These are phyloP conservation scores for Penicillium glabrum DNA, from an alignment of 2,329 filamentous ascomycete genomes.

Conservation along the genomic window DNA sequence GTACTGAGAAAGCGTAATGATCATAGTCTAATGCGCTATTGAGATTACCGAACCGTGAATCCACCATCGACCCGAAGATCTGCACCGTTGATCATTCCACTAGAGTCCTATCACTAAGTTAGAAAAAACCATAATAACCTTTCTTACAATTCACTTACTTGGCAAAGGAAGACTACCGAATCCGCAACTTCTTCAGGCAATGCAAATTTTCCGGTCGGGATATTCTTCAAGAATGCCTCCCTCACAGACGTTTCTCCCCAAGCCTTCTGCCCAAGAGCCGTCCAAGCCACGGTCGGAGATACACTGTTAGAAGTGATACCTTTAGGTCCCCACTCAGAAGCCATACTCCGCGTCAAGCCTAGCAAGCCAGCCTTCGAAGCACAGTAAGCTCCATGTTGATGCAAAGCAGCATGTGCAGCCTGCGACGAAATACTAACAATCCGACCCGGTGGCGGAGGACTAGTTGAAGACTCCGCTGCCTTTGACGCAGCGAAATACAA, in stretches of 20 bases:
- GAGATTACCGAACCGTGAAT: slow-evolving; percentile 33
- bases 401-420: slow-evolving; percentile 48
- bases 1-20: not conserved
- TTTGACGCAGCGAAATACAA: slow-evolving; percentile 38
- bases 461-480: slow-evolving; percentile 14
- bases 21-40: not conserved
- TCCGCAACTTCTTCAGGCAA: slow-evolving; percentile 42
- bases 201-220: slow-evolving; percentile 43
- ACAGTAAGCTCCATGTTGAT: slow-evolving; percentile 49
- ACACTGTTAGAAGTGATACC: slow-evolving; percentile 51
- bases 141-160: slow-evolving; percentile 21
- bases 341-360: slow-evolving; percentile 48
- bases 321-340: slow-evolving; percentile 47
- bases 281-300: slow-evolving; percentile 49
- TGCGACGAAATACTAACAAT: slow-evolving; percentile 51
- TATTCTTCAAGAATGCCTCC: slow-evolving; percentile 37
- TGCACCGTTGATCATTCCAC: slow-evolving; percentile 43
- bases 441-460: slow-evolving; percentile 35
- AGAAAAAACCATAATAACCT: not conserved
- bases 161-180: slow-evolving; percentile 40
- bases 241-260: slow-evolving; percentile 39
- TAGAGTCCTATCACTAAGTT: slow-evolving; percentile 32
- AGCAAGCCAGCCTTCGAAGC: slow-evolving; percentile 49
- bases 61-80: slow-evolving; percentile 43
- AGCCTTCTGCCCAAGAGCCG: slow-evolving; percentile 45